A percentile compares a stretch with the other conserved stretches of the same genome.
phyloP scores from a whole-genome alignment of 345 rosid species.

The Dovyalis caffra region DNA sequence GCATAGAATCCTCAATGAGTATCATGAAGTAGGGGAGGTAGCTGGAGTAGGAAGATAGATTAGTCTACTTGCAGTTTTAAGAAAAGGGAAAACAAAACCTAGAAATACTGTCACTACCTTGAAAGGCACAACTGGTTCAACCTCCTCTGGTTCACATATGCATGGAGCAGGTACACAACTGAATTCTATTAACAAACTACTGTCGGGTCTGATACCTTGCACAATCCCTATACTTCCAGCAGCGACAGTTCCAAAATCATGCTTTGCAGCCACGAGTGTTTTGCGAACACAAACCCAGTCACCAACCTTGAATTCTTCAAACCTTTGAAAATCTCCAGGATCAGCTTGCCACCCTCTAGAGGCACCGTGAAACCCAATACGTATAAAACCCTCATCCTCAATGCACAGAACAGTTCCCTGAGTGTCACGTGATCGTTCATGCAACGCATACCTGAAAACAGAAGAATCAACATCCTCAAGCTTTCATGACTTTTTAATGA shows the following conservation, averaged over 20 bases:
- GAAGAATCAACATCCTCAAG: background rate
- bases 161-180: constrained; percentile 89
- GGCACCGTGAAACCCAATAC: constrained; percentile 99
- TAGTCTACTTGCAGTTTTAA: background rate
- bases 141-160: constrained; percentile 99
- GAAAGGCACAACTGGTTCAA: constrained; percentile 86
- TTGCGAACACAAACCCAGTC: constrained; percentile 99
- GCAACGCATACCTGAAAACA: constrained; percentile 85
- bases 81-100: background rate
- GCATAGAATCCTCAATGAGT: constrained; percentile 1
- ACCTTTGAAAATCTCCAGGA: constrained; percentile 99
- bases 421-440: constrained; percentile 87
- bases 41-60: background rate
- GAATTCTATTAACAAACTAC: constrained; percentile 81
- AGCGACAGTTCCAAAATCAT: constrained; percentile 85
- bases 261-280: constrained; percentile 86
- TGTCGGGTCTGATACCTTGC: constrained; percentile 90
- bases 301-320: constrained; percentile 98
- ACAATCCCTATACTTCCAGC: constrained; percentile 98
- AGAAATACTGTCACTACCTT: constrained; percentile 41
- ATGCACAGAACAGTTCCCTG: constrained; percentile 94
- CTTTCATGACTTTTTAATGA: background rate
- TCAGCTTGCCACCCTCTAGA: constrained; percentile 99
- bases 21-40: background rate
- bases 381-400: constrained; percentile 97